Base-by-base conservation (phyloP, 2,329 filamentous ascomycete species). In the Fusarium hostae region DNA sequence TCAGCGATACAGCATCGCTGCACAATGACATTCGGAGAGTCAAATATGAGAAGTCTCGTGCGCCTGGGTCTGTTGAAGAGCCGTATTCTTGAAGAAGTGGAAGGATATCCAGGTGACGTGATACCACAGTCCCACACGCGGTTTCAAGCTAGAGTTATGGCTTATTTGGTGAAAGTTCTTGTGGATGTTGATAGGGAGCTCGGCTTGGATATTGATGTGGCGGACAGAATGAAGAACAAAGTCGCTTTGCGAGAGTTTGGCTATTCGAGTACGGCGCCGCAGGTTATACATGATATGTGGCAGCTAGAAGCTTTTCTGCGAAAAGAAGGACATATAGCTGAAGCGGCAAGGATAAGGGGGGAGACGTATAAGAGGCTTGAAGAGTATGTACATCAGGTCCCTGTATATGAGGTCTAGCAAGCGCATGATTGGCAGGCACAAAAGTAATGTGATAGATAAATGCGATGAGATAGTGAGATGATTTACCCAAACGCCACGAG, bases 401-500 rank as follows among this genome's bases (percentile, higher is more conserved):
- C 59, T 13, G 32, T 45, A 10, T 15, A 68, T 9, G 51, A 58
- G 37, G 37, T 44, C n/a, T 58, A 15, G 13, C 28, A 9, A 5
- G 22, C 9, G 11, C 22, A 41, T 16, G 20, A 9, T 18, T n/a
- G 22, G 20, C 13, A n/a, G n/a, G 18, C 18, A 56, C 30, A 22
- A 10, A 10, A 2, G 32, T 18, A n/a, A 32, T 15, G n/a, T 12
- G 16, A 9, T 10, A 40, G 32, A n/a, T 18, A 55, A 44, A 55
- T 67, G 47, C 20, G 39, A 51, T 35, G n/a, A 59, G 34, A 57
- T 48, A 18, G 7, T 43, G 51, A 58, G n/a, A 45, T 10, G 22
- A 39, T 70, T 37, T 50, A 47, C 20, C 68, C 37, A 54, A 72
- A 71, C 69, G 65, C 70, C 70, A 47, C 35, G 56, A 66, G 60